phyloP scores from a whole-genome alignment of 352 stramenopile genomes.

The Phytophthora sp. region DNA sequence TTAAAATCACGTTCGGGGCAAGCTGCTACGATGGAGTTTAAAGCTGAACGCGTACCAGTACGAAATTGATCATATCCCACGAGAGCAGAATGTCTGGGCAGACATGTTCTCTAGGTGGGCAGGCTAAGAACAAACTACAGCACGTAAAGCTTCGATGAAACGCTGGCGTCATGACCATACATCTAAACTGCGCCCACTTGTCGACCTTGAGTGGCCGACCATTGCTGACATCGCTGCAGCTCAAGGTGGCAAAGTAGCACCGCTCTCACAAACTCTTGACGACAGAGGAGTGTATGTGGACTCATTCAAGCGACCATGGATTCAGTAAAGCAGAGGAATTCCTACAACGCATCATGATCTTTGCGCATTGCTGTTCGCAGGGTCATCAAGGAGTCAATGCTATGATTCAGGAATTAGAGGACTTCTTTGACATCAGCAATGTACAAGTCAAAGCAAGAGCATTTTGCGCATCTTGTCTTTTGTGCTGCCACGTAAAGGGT shows the following conservation, averaged over 20 bases:
- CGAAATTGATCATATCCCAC: slow-evolving; percentile 4
- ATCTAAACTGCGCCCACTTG: neutral
- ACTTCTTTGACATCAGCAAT: neutral
- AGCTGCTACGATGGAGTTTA: neutral
- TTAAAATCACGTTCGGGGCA: slow-evolving; percentile 14
- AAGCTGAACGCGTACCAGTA: slow-evolving; percentile 13
- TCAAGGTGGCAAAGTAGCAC: neutral
- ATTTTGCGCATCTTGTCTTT: neutral
- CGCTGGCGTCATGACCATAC: neutral
- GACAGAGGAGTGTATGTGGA: no score
- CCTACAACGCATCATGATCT: neutral
- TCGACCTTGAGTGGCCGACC: no score
- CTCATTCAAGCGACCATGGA: no score
- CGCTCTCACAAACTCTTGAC: neutral
- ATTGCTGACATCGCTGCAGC: neutral
- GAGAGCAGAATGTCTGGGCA: slow-evolving; percentile 6
- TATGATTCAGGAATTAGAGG: neutral
- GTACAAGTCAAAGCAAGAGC: neutral
- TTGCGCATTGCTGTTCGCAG: slow-evolving; percentile 4
- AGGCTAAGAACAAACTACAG: neutral
- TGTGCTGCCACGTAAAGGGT: slow-evolving; percentile 9
- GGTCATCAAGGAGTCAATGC: neutral
- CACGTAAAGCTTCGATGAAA: neutral
- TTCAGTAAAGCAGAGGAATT: neutral
- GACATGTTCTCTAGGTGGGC: slow-evolving; percentile 18